Evolutionary conservation across 2,329 filamentous ascomycete species (phyloP).

Genomic region (Aureobasidium uvarum): DNA sequence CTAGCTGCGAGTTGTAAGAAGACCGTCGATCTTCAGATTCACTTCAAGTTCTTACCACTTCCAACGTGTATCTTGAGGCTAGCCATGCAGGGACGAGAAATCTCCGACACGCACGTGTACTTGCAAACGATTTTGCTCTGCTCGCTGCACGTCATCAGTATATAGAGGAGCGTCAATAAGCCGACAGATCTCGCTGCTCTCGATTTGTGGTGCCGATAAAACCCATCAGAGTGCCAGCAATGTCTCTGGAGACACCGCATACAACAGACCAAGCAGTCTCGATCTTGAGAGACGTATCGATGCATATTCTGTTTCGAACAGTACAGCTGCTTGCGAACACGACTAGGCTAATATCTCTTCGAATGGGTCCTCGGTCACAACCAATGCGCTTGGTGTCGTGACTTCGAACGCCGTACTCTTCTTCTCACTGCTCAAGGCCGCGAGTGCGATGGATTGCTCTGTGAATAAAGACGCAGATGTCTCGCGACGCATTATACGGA

Average conservation of each 20-base stretch:
- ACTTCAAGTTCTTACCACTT: neutral
- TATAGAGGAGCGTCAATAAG: neutral
- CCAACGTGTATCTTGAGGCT: neutral
- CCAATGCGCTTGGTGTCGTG: neutral
- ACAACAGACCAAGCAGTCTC: slow-evolving; percentile 55
- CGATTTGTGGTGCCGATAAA: no score
- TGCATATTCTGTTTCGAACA: no score
- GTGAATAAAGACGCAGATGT: slow-evolving; percentile 38
- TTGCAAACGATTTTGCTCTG: neutral
- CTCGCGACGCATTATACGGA: slow-evolving; percentile 73
- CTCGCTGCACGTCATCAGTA: neutral
- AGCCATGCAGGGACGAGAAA: neutral
- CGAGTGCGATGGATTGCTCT: no score
- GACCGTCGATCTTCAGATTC: neutral
- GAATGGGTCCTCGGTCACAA: neutral
- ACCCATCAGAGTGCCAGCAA: neutral
- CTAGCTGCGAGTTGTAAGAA: neutral
- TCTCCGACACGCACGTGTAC: neutral
- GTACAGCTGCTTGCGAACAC: no score
- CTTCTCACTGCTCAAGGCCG: slow-evolving; percentile 30
- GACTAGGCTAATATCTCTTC: no score
- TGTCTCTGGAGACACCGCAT: neutral
- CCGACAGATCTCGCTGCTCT: neutral
- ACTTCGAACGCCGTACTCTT: neutral
- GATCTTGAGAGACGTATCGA: no score